A percentile compares a stretch with the other conserved stretches of the same genome.
phyloP scores from a whole-genome alignment of 192 early-diverging fungal genomes.

The Chytriomyces sp. region DNA sequence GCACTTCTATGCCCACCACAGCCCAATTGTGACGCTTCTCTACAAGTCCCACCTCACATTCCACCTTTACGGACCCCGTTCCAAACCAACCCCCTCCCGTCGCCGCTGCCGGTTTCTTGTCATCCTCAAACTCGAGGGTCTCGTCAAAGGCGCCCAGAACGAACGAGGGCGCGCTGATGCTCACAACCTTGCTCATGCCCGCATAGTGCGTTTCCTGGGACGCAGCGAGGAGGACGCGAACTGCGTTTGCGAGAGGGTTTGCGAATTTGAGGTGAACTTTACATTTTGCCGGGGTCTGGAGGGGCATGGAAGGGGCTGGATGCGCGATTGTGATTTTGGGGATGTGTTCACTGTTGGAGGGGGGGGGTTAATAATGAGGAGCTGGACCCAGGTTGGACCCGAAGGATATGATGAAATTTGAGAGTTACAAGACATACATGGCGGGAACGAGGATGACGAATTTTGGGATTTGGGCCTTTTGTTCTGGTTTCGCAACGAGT shows the following conservation, averaged over 20 bases:
- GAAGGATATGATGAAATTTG: neutral
- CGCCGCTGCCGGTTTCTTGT: conserved; percentile 34
- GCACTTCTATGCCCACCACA: conserved; percentile 60
- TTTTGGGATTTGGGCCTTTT: conserved; percentile 81
- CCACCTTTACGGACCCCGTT: neutral
- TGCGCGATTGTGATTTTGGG: conserved; percentile 73
- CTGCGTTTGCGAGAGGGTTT: neutral
- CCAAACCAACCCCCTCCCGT: conserved; percentile 2
- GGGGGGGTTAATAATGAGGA: conserved; percentile 1
- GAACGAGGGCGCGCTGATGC: conserved; percentile 5
- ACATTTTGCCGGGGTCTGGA: neutral
- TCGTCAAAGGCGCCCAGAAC: conserved; percentile 16
- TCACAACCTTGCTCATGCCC: neutral
- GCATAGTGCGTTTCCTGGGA: neutral
- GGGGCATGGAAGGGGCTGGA: conserved; percentile 18
- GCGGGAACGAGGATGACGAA: conserved; percentile 92
- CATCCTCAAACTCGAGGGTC: conserved; percentile 43
- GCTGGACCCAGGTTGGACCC: neutral
- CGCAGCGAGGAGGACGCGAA: conserved; percentile 4
- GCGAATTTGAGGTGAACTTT: neutral
- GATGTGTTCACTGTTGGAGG: conserved; percentile 62
- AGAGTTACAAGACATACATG: conserved; percentile 52
- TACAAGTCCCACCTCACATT: conserved; percentile 53
- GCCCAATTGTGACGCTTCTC: conserved; percentile 67
- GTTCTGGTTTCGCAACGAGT: conserved; percentile 89